Percentiles rank a stretch among this genome's conserved stretches.
phyloP scores from a whole-genome alignment of 345 rosid genomes.

The Erysimum cheiranthoides region DNA sequence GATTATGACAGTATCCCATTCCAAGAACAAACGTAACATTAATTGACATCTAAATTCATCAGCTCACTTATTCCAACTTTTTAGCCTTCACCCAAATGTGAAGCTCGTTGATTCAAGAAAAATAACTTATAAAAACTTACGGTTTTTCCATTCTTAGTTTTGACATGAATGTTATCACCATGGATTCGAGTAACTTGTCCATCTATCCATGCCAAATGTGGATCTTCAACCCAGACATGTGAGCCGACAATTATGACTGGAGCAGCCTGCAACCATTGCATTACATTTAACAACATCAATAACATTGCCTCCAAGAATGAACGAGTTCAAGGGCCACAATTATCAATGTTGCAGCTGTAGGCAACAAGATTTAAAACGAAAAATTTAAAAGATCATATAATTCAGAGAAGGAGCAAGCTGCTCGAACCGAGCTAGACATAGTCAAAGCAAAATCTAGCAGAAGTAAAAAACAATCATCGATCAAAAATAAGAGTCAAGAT shows the following conservation, averaged over 20 bases:
- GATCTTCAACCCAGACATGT: constrained; percentile 90
- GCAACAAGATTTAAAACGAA: not conserved
- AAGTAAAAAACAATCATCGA: constrained; percentile 9
- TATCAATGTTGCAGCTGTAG: not conserved
- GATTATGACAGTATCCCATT: constrained; percentile 3
- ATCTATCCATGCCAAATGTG: constrained; percentile 72
- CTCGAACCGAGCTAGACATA: constrained; percentile 18
- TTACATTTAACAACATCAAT: constrained; percentile 21
- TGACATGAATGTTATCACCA: constrained; percentile 58
- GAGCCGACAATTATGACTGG: constrained; percentile 75
- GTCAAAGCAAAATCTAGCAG: constrained; percentile 26
- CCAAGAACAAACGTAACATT: constrained; percentile 2
- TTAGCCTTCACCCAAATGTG: not conserved
- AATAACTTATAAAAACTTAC: too few species aligned
- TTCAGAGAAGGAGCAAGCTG: not conserved
- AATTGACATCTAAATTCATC: constrained; percentile 7
- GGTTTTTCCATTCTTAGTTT: constrained; percentile 59
- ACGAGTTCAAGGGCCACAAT: not conserved
- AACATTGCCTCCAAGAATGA: not conserved
- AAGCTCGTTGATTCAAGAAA: too few species aligned
- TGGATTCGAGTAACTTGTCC: constrained; percentile 67
- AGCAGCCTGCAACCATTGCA: constrained; percentile 59
- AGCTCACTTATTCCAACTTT: constrained; percentile 24
- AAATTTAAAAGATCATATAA: not conserved
- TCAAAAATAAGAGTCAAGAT: not conserved